Base-by-base conservation (phyloP, 2,329 filamentous ascomycete genomes). In the Atkinsonella texensis region DNA sequence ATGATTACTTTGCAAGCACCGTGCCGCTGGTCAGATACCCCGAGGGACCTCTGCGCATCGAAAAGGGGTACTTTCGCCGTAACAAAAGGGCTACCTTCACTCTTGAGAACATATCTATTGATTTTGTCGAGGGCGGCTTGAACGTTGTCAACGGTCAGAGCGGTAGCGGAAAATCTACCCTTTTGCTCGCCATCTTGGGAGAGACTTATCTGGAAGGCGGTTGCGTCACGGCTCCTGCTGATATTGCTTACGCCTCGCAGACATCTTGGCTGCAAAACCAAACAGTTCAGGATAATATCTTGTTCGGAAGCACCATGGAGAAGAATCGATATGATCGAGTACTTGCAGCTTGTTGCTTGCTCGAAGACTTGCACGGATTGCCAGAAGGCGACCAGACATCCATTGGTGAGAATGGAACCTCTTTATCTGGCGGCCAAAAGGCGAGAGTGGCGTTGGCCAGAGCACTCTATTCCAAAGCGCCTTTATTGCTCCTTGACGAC, bases 211-310 rank as follows among this genome's bases (percentile, higher is more conserved):
- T 76, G 28, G 73, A 77, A 50, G 56, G 57, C 3, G 77, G 76
- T 15, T 60, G 62, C 15, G 68, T 79, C 17, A 73, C 72, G 3
- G 68, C 72, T 7, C 75, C 76, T 1, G 65, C 66, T 18, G 77
- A 79, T 51, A 68, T 80, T 31, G 77, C 76, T 0, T 81, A 76
- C 61, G 75, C 76, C 7, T 77, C 77, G 1, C 78, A 81, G 53
- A 74, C 74, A 2, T 65, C 77, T 0, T 81, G 77, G 77, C 64
- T 81, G 4, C 77, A 79, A 57, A 80, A 78, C 51, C 75, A 75
- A 33, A 76, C 74, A 0, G 71, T 81, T 42, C 70, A 70, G 43
- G 70, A 75, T 43, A 81, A 81, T 49, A 74, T 81, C 43, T 58
- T 79, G 2, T 80, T 81, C 55, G 73, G 75, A 15, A 73, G 70